Evolutionary conservation across 805 yeast genomes (phyloP), one percentile per base, ranked within the genome.

Genomic region (Saturnispora gosingensis): DNA sequence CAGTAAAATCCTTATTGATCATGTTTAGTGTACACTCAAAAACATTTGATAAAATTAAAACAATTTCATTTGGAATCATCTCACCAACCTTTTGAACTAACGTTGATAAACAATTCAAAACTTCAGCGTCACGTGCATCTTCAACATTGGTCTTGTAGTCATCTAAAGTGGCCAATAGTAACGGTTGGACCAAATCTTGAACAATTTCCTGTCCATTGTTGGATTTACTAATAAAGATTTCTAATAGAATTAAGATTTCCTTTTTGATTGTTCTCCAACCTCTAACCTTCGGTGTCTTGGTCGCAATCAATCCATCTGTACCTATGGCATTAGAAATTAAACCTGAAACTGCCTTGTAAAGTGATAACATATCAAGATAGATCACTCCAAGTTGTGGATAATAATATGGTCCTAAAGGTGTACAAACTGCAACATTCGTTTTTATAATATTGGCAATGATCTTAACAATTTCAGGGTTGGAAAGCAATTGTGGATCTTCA

Each of bases 121-220:
- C 99, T 70, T 93, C 99, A 7, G 97, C 96, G 71, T 93, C 99
- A 65, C 98, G 83, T 9, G 97, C 97, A 71, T 89, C 96, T 4
- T 98, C 95, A 34, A 89, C 96, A 63, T 87, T 87, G 16, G 81
- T 72, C 61, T 80, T 81, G 71, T 93, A 93, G 67, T 93, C 99
- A 55, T 85, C 95, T 56, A 93, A 76, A 15, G 88, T 90, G 0
- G 97, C 88, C 44, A 76, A 76, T 56, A 93, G 79, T 62, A 93
- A 72, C 30, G 95, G 95, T 56, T 86, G 87, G 4, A 89, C 82
- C 58, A 93, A 76, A 56, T 85, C 88, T 47, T 82, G 76, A 24
- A 87, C 96, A 49, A 91, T 83, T 59, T 88, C 91, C 53, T 89
- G 90, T 54, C 78, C 72, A 62, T 88, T 85, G 60, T 85, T 95